phyloP scores from a whole-genome alignment of 352 stramenopile genomes.

The Plasmopara viticola region DNA sequence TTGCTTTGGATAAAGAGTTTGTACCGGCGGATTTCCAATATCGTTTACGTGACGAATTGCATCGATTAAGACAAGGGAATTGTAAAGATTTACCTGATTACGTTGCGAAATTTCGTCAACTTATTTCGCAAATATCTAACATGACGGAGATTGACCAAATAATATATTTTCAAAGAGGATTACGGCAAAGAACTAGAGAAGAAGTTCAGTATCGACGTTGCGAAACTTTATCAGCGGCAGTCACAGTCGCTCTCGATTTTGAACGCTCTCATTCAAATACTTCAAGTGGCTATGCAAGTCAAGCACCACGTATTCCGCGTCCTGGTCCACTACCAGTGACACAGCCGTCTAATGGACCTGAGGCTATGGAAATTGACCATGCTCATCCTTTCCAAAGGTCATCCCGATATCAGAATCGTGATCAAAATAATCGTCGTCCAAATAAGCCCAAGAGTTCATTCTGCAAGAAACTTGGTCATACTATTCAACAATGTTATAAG shows the following conservation, averaged over 20 bases:
- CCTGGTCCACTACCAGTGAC: neutral
- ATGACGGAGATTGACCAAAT: slow-evolving; percentile 12
- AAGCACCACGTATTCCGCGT: neutral
- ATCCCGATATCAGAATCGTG: neutral
- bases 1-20: too few relatives aligned
- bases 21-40: too few relatives aligned
- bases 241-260: too few relatives aligned
- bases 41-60: too few relatives aligned
- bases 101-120: neutral
- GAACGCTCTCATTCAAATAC: neutral
- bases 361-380: neutral
- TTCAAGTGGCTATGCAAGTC: neutral
- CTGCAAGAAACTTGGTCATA: too few relatives aligned
- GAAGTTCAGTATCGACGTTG: slow-evolving; percentile 8
- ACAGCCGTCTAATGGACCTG: neutral
- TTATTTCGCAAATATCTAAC: slow-evolving; percentile 13
- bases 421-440: slow-evolving; percentile 1
- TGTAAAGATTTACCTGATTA: too few relatives aligned
- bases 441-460: too few relatives aligned
- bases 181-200: slow-evolving; percentile 1
- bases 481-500: too few relatives aligned
- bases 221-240: too few relatives aligned
- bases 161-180: slow-evolving; percentile 4
- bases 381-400: neutral
- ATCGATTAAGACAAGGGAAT: too few relatives aligned